These are phyloP conservation scores for Aspergillus sp. DNA, from an alignment of 2,329 filamentous ascomycete species.

Conservation along the genomic window DNA sequence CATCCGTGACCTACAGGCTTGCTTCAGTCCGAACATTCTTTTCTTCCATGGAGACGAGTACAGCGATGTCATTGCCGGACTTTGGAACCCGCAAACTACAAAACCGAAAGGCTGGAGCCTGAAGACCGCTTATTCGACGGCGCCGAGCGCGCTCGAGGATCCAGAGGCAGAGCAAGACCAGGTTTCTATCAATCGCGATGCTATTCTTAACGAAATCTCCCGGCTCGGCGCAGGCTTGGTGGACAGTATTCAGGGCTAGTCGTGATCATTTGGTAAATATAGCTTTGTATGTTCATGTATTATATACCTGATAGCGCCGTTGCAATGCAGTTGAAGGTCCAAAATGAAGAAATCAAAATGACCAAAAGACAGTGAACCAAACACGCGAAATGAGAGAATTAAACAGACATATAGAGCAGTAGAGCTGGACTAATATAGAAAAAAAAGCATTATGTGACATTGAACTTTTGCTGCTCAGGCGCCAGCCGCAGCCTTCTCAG, in stretches of 20 bases:
- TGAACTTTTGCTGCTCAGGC: constrained; percentile 14
- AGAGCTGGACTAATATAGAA: neutral
- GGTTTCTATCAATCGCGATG: constrained; percentile 38
- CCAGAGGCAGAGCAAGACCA: constrained; percentile 14
- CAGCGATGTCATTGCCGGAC: constrained; percentile 59
- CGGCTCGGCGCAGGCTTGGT: constrained; percentile 63
- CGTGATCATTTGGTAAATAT: constrained; percentile 9
- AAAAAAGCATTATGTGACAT: constrained; percentile 17
- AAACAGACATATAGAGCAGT: neutral
- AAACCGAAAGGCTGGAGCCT: constrained; percentile 34
- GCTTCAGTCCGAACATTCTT: constrained; percentile 69
- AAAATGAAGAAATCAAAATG: neutral
- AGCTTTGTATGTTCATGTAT: constrained; percentile 15
- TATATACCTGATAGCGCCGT: constrained; percentile 26
- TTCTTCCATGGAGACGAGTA: constrained; percentile 71
- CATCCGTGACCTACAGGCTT: constrained; percentile 62
- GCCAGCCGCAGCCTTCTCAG: constrained; percentile 35
- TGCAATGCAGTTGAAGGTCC: constrained; percentile 25
- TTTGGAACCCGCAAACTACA: constrained; percentile 60
- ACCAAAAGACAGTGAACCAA: constrained; percentile 11
- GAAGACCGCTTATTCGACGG: constrained; percentile 39
- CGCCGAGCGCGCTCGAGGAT: constrained; percentile 17
- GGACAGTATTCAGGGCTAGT: constrained; percentile 57
- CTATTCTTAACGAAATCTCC: constrained; percentile 46
- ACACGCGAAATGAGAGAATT: neutral